Evolutionary conservation across 73 alveolate species (phyloP), one percentile per base, ranked within the genome.

Genomic region (Urostyla sp.): DNA sequence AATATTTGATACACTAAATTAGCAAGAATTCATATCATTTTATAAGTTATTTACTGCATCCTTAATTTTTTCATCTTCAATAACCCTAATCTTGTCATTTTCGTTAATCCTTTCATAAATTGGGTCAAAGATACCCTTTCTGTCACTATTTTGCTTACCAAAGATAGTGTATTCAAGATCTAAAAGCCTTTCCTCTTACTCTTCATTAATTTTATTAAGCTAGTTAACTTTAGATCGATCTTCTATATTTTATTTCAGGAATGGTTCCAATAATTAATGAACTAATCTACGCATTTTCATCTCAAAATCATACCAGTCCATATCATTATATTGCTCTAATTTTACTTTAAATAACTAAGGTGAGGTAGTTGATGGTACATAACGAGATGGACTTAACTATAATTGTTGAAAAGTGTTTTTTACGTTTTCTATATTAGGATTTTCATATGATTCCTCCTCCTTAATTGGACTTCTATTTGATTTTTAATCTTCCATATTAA

Each of bases 301-400:
- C 54, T 73, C 85, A 34, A 46, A 73, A 23, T 73, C 85, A 23
- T 52, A 52, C 75, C 72, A 73, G 44, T 73, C 85, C 24, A 73
- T 48, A 38, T 50, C 85, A 30, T 55, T 44, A 48, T 73, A 73
- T 26, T 73, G 30, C 35, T 73, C 85, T n/a, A n/a, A n/a, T n/a
- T n/a, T n/a, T n/a, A n/a, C n/a, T n/a, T n/a, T n/a, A n/a, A n/a
- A n/a, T n/a, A n/a, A n/a, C n/a, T n/a, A n/a, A n/a, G n/a, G n/a
- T n/a, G n/a, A n/a, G n/a, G n/a, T n/a, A n/a, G n/a, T n/a, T n/a
- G n/a, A n/a, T n/a, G n/a, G n/a, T n/a, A n/a, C n/a, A n/a, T n/a
- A n/a, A n/a, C n/a, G n/a, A n/a, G n/a, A n/a, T n/a, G n/a, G n/a
- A n/a, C n/a, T n/a, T n/a, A n/a, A n/a, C n/a, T n/a, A n/a, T n/a